Base-by-base conservation (phyloP, 2,329 filamentous ascomycete species). In the Alternaria consortialis region DNA sequence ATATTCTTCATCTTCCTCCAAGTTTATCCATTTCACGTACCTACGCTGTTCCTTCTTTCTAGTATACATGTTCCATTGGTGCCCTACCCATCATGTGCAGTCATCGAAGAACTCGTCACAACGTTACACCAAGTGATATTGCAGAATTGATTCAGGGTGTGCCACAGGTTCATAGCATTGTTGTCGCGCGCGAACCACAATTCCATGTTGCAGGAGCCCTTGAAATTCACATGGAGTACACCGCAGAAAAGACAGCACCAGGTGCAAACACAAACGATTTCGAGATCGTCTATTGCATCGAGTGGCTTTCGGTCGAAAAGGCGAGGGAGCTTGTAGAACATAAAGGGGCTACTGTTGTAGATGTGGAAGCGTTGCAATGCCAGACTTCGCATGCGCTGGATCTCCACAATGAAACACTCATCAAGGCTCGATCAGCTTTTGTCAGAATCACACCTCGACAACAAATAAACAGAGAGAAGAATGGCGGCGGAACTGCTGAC, bases 141-240 rank as follows among this genome's bases (percentile, higher is more conserved):
- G 46, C 12, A 36, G 32, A 48, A 43, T 58, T 23, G 29, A 50
- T 29, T 34, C 32, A 54, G 37, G 25, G 25, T 56, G 31, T 36
- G 32, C 47, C 31, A 43, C 29, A 39, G n/a, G 39, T 31, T n/a
- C 29, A 29, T 11, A 39, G 53, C 40, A 32, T 47, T n/a, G 12
- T 36, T 12, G 20, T 51, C 23, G 61, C 46, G 25, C 32, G 15
- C 23, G 52, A 48, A 56, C 13, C 39, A 46, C 43, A 40, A 27
- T 40, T 63, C 48, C 47, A 60, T 31, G 46, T 43, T 27, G 32
- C 53, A 48, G 44, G 44, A 13, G 15, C 34, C 12, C 47, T 63
- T 51, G 53, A 63, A 25, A 48, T 60, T 48, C 51, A 60, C 32
- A 44, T 63, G 4, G 61, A 63, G 53, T 44, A 60, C 23, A 39